Base-by-base conservation (phyloP, 2,329 filamentous ascomycete genomes). In the Colletotrichum sp. region DNA sequence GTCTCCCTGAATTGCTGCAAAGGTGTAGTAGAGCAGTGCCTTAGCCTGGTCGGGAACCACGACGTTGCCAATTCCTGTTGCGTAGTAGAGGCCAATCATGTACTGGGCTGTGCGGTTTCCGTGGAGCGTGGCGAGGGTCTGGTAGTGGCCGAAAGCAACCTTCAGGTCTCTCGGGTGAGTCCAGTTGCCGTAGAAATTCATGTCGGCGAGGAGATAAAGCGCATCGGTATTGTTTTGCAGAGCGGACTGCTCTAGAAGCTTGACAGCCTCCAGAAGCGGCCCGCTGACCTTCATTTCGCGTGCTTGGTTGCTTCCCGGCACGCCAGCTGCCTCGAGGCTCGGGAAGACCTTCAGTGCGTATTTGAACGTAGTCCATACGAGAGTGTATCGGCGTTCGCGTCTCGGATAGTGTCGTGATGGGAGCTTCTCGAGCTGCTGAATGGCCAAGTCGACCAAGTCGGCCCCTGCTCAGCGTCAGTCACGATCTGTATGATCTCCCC, bases 171-270 rank as follows among this genome's bases (percentile, higher is more conserved):
- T 91, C 3, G 96, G 96, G 81, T 98, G 91, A 26, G 95, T 94
- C 85, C 94, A 98, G 85, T 99, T 98, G 82, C 97, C 97, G 81
- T 97, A 96, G 85, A 99, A 99, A 87, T 98, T 98, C 90, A 99
- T 93, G 83, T 99, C 95, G 21, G 95, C 97, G 28, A 99, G 90
- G 18, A 98, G 88, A 82, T 94, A 98, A 61, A 99, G 91, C 7
- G 97, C 97, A 83, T 99, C 96, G 3, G 95, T 90, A 82, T 95
- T 92, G 78, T 91, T 91, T 77, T 88, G 85, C 18, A 84, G 83
- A 16, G 89, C 88, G 1, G 90, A 88, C 72, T 88, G 84, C 76
- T 91, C 86, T 24, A 92, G 87, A 26, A 91, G 84, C 70, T 85
- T 84, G 28, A 91, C 88, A 7, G 90, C 90, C 34, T 89, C 87